Conservation (phyloP, 495 filamentous ascomycete species). For the Aspergillus cavernicola region DNA sequence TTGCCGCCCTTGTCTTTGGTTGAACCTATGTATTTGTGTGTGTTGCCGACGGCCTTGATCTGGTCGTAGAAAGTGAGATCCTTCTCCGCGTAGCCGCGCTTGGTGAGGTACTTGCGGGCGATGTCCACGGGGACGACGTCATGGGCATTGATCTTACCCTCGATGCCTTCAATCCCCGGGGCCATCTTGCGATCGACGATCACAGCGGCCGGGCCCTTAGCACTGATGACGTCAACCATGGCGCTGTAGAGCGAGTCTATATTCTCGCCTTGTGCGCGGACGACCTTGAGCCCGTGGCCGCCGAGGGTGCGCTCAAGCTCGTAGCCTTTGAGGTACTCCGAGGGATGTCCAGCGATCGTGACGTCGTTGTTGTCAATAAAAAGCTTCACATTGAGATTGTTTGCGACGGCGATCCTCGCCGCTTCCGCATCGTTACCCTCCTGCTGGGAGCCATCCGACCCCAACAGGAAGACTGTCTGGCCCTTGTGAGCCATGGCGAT, state of each 20-base stretch:
- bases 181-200: conserved; percentile 36
- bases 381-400: conserved; percentile 37
- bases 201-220: conserved; percentile 34
- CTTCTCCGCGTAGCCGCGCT: conserved; percentile 33
- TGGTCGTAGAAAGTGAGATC: conserved; percentile 38
- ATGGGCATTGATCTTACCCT: conserved; percentile 34
- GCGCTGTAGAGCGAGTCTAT: conserved; percentile 32
- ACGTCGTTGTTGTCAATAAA: conserved; percentile 44
- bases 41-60: conserved; percentile 35
- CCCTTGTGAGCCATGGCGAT: conserved; percentile 36
- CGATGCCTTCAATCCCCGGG: conserved; percentile 31
- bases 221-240: conserved; percentile 29
- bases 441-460: conserved; percentile 40
- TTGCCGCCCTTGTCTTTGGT: conserved; percentile 35
- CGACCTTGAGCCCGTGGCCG: conserved; percentile 34
- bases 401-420: conserved; percentile 35
- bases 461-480: conserved; percentile 33
- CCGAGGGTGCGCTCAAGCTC: conserved; percentile 28
- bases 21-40: conserved; percentile 31
- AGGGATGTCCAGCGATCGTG: conserved; percentile 39
- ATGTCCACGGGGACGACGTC: conserved; percentile 38
- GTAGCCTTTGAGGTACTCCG: conserved; percentile 34
- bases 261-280: conserved; percentile 34
- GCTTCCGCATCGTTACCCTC: conserved; percentile 43
- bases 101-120: conserved; percentile 39